phyloP scores from a whole-genome alignment of 768 basidiomycete species.

The Lactarius deliciosus region DNA sequence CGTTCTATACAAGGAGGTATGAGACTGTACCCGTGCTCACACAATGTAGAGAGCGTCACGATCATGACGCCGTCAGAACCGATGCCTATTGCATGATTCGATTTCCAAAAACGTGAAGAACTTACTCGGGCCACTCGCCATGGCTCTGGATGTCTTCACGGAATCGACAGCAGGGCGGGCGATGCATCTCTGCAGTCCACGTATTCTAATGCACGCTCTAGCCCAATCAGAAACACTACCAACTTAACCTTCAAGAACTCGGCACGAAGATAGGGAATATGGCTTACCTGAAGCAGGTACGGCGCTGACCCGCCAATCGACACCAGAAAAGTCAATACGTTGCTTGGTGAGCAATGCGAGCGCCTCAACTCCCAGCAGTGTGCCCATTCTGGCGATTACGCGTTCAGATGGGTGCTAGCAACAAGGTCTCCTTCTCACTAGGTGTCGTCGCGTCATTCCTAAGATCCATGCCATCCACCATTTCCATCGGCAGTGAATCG shows the following conservation, averaged over 20 bases:
- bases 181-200: background rate
- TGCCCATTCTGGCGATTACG: background rate
- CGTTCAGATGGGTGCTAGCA: background rate
- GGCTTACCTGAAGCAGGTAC: background rate
- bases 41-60: background rate
- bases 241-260: background rate
- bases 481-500: background rate
- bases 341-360: no score
- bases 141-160: no score
- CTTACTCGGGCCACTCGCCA: no score
- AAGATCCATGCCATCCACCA: background rate
- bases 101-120: no score
- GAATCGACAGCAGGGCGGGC: no score
- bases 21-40: background rate
- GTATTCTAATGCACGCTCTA: background rate
- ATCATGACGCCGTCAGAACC: background rate
- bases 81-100: background rate
- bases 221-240: background rate
- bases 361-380: background rate
- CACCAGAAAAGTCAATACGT: background rate
- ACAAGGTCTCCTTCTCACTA: background rate
- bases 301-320: background rate
- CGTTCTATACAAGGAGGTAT: background rate
- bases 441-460: background rate
- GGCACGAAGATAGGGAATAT: background rate